Base-by-base conservation (phyloP, 306 rosid genomes). In the Sechiopsis laciniata region DNA sequence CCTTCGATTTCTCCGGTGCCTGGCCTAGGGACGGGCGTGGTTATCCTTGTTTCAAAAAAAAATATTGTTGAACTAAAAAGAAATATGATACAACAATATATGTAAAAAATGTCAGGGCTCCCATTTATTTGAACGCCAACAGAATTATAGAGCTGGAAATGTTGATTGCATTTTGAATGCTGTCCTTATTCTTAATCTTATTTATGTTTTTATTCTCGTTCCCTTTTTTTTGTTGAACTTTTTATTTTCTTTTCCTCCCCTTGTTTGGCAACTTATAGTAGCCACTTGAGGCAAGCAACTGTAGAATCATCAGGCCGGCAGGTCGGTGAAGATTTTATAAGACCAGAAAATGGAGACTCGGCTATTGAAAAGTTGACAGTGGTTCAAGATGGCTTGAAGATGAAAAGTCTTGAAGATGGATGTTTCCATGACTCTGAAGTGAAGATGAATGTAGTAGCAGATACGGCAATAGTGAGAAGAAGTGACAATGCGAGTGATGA, bases 211-310 rank as follows among this genome's bases (percentile, higher is more conserved):
- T 42, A 5, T 42, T 48, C 17, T 17, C 26, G 55, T 72, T 74
- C 24, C 55, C 54, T 6, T 11, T 45, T 45, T 12, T 58, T 81
- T 46, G 69, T 46, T 14, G 55, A n/a, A 40, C 73, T 75, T 46
- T 72, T 72, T n/a, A n/a, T 3, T 12, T 32, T 61, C 22, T n/a
- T n/a, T n/a, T n/a, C n/a, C n/a, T n/a, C n/a, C n/a, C n/a, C n/a
- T n/a, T 74, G 24, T 69, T 80, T 72, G 57, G 78, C 71, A 87
- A 89, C 75, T 67, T 21, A 76, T 76, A 80, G 65, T 75, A 50
- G 17, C 56, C 14, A 40, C 79, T 35, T 63, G 82, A 77, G 17
- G 77, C 80, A 46, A 77, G 78, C 67, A 65, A 82, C 61, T 57
- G 37, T 21, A 70, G 83, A 76, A 76, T 74, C 45, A 74, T 81